A percentile compares a stretch with the other conserved stretches of the same genome.
Evolutionary conservation across 805 yeast species (phyloP).

Genomic region (Zygosaccharomyces rouxii): DNA sequence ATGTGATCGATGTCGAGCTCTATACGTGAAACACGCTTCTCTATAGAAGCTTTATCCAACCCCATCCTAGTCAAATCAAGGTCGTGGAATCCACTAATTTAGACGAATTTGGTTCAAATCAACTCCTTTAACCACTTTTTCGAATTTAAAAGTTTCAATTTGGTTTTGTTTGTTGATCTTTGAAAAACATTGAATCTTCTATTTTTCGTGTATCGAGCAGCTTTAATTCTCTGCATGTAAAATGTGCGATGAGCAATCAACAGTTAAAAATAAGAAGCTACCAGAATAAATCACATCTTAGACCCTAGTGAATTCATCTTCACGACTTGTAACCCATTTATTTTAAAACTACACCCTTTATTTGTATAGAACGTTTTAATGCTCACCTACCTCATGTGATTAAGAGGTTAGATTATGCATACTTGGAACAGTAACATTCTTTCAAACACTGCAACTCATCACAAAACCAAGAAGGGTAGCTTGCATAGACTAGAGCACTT

Average conservation of each 20-base stretch:
- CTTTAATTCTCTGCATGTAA: conserved; percentile 1
- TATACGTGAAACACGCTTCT: conserved; percentile 34
- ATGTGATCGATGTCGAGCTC: conserved; percentile 35
- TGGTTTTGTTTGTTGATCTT: conserved; percentile 3
- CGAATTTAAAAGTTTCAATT: not conserved
- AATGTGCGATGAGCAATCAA: not conserved
- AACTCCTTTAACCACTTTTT: not conserved
- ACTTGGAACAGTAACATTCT: not conserved
- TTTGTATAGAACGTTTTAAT: not conserved
- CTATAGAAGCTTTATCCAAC: conserved; percentile 27
- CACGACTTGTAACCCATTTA: not conserved
- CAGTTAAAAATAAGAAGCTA: not conserved
- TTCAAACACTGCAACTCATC: not conserved
- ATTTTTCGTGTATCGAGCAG: conserved; percentile 4
- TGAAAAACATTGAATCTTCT: not conserved
- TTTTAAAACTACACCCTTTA: not conserved
- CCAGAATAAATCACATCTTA: not conserved
- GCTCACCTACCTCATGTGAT: not conserved
- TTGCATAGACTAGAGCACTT: not conserved
- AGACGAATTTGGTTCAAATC: not conserved
- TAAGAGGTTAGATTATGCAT: not conserved
- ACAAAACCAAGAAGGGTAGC: not conserved
- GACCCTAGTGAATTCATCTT: not conserved
- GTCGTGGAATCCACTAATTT: not conserved
- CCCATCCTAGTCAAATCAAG: conserved; percentile 12